These are phyloP conservation scores for Clarireedia monteithiana DNA, from an alignment of 2,329 filamentous ascomycete species.

Conservation along the genomic window DNA sequence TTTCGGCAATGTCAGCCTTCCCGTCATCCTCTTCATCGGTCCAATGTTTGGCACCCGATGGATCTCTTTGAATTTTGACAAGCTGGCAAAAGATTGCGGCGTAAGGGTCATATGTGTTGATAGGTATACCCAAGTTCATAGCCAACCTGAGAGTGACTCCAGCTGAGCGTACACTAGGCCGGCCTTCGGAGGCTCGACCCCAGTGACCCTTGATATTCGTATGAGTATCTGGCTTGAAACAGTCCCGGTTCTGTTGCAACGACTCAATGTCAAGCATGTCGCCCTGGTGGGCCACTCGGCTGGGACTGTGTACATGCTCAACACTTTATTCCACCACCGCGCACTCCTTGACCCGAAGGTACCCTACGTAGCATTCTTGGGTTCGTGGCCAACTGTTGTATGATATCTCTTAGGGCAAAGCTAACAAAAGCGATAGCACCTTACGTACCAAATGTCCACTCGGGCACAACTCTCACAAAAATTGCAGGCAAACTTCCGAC, in stretches of 20 bases:
- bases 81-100: conserved; percentile 25
- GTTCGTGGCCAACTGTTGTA: conserved; percentile 30
- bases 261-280: conserved; percentile 31
- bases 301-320: conserved; percentile 37
- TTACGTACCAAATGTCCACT: too few relatives aligned
- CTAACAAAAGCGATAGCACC: too few relatives aligned
- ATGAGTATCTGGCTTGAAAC: conserved; percentile 35
- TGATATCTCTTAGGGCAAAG: conserved; percentile 7
- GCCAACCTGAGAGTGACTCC: not conserved
- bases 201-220: conserved; percentile 30
- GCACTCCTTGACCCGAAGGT: conserved; percentile 24
- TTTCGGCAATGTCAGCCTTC: conserved; percentile 20
- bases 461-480: too few relatives aligned
- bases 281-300: conserved; percentile 34
- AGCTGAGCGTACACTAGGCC: conserved; percentile 26
- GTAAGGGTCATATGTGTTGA: conserved; percentile 34
- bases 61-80: conserved; percentile 24
- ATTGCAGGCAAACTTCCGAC: conserved; percentile 18
- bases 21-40: conserved; percentile 30
- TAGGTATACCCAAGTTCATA: conserved; percentile 23
- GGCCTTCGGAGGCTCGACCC: conserved; percentile 37
- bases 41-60: conserved; percentile 34
- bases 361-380: conserved; percentile 29
- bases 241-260: conserved; percentile 32
- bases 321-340: conserved; percentile 31